These are phyloP conservation scores for Arthrobotrys musiformis DNA, from an alignment of 2,329 filamentous ascomycete species.

Conservation along the genomic window DNA sequence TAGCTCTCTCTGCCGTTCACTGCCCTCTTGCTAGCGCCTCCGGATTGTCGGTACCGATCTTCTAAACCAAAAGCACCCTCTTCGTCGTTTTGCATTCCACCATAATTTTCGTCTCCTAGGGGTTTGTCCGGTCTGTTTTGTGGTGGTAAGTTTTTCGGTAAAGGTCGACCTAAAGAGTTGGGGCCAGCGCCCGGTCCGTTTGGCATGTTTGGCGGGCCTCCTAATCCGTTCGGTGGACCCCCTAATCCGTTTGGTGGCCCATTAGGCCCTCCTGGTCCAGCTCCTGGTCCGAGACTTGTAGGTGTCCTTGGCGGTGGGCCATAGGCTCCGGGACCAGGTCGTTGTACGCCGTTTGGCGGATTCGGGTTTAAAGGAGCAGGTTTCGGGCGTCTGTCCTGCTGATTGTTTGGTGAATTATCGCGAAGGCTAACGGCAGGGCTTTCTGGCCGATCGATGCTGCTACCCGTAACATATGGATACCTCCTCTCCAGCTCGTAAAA, in stretches of 20 bases:
- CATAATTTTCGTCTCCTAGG: constrained; percentile 95
- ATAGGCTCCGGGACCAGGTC: constrained; percentile 28
- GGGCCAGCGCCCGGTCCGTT: constrained; percentile 29
- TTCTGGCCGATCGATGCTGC: constrained; percentile 74
- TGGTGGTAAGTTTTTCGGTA: constrained; percentile 89
- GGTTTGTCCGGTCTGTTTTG: constrained; percentile 76
- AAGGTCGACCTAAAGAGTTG: constrained; percentile 69
- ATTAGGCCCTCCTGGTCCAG: constrained; percentile 50
- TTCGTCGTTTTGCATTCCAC: constrained; percentile 72
- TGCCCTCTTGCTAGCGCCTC: constrained; percentile 59
- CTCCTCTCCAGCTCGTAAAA: constrained; percentile 93
- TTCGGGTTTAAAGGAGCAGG: constrained; percentile 32
- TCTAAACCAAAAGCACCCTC: constrained; percentile 74
- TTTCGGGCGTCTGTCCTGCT: constrained; percentile 44
- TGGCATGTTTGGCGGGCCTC: constrained; percentile 18
- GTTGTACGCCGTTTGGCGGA: constrained; percentile 23
- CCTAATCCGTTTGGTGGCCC: constrained; percentile 34
- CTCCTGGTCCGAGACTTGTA: constrained; percentile 38
- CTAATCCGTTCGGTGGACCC: constrained; percentile 40
- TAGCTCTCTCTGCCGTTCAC: constrained; percentile 65
- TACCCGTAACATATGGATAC: constrained; percentile 80
- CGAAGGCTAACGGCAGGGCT: constrained; percentile 70
- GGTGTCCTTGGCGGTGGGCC: constrained; percentile 57
- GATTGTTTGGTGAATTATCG: constrained; percentile 29
- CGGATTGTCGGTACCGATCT: constrained; percentile 59